These are phyloP conservation scores for Penicillium nucicola DNA, from an alignment of 495 filamentous ascomycete genomes.

Conservation along the genomic window DNA sequence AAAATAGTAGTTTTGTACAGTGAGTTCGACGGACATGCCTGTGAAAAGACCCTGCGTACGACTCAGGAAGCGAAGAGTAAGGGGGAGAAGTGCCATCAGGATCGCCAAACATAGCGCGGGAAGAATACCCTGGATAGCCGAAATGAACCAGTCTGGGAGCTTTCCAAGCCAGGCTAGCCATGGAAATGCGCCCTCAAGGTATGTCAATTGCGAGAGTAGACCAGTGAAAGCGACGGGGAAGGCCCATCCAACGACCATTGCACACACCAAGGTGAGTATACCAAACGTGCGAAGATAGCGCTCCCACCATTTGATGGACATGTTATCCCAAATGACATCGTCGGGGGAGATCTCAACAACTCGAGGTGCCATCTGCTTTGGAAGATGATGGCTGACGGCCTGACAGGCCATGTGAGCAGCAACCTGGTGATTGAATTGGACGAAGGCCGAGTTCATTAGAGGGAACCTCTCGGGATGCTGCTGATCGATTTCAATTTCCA, in stretches of 20 bases:
- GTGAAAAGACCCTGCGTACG: constrained; percentile 77
- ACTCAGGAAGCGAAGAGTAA: constrained; percentile 72
- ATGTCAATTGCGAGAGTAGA: constrained; percentile 69
- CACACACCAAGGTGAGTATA: constrained; percentile 64
- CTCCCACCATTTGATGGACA: constrained; percentile 96
- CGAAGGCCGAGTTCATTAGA: constrained; percentile 95
- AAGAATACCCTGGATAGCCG: constrained; percentile 80
- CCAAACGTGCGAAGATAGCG: constrained; percentile 71
- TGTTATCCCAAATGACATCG: constrained; percentile 97
- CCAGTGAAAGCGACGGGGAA: constrained; percentile 89
- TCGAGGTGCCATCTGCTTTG: constrained; percentile 91
- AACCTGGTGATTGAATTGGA: constrained; percentile 98
- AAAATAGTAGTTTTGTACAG: constrained; percentile 91
- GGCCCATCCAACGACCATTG: constrained; percentile 85
- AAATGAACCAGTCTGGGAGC: constrained; percentile 61
- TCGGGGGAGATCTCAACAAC: constrained; percentile 89
- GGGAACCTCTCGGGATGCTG: constrained; percentile 82
- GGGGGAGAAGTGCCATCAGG: constrained; percentile 75
- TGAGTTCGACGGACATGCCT: constrained; percentile 73
- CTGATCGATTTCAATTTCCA: constrained; percentile 93
- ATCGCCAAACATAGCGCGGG: constrained; percentile 76
- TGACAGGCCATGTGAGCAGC: constrained; percentile 98
- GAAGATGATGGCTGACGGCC: constrained; percentile 83
- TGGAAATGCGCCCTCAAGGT: constrained; percentile 57
- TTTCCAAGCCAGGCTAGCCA: constrained; percentile 71